These are phyloP conservation scores for Quillaja saponaria DNA, from an alignment of 306 rosid genomes.

Conservation along the genomic window DNA sequence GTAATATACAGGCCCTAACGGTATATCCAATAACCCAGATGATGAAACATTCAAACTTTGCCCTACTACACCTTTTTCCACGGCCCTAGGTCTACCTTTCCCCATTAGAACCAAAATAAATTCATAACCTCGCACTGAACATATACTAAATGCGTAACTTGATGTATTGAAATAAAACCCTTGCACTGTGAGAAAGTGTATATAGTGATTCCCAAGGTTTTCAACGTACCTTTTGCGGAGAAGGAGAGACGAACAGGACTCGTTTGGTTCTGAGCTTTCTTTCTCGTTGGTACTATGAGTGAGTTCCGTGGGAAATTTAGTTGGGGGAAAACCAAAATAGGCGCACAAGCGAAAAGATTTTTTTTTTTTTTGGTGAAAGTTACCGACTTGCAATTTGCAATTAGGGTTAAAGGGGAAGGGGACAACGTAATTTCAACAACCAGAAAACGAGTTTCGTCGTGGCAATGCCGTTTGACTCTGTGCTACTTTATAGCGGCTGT, in stretches of 20 bases:
- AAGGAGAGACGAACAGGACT: background rate
- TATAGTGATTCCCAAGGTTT: slow-evolving; percentile 21
- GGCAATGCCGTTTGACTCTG: no score
- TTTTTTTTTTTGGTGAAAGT: no score
- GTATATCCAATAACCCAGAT: slow-evolving; percentile 51
- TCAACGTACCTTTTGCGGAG: slow-evolving; percentile 34
- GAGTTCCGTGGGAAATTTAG: slow-evolving; percentile 25
- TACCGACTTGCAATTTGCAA: no score
- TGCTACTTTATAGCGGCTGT: no score
- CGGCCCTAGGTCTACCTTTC: slow-evolving; percentile 91
- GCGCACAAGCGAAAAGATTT: background rate
- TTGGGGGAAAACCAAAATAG: slow-evolving; percentile 4
- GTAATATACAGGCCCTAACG: slow-evolving; percentile 77
- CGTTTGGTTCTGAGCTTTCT: background rate
- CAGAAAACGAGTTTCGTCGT: no score
- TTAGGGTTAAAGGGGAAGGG: no score
- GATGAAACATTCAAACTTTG: slow-evolving; percentile 53
- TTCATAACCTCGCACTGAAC: slow-evolving; percentile 26
- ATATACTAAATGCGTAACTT: slow-evolving; percentile 9
- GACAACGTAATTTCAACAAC: no score
- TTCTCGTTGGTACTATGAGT: background rate
- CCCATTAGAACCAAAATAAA: slow-evolving; percentile 52
- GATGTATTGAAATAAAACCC: slow-evolving; percentile 1
- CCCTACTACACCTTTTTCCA: slow-evolving; percentile 78
- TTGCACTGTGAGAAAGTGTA: slow-evolving; percentile 5